Evolutionary conservation across 129 eudicot species (phyloP), one percentile per base, ranked within the genome.

Genomic region (Centrapalus pauciflorus): DNA sequence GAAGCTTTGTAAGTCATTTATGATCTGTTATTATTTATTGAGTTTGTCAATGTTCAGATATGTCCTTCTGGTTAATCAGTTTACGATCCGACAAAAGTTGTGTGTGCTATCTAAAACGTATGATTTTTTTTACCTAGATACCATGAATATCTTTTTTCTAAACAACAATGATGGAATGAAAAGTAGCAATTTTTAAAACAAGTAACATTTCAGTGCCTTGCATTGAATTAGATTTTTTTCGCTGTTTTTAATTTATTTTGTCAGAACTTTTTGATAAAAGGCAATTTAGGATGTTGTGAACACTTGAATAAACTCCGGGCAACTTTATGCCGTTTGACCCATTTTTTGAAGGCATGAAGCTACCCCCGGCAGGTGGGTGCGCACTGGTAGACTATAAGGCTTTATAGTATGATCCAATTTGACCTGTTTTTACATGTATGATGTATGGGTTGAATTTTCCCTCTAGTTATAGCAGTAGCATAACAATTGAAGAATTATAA

Each of bases 1-100:
- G 37, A 27, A 63, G 20, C 64, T 76, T 81, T 79, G 95, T 87
- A 79, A 81, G 90, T 77, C 72, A 64, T 38, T 64, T 7, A 11
- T 60, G 40, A 48, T 61, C 41, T 61, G 4, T 43, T 23, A 37
- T 24, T 13, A 16, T 10, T 40, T 38, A 41, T 35, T 63, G 8
- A 55, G 8, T 26, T n/a, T 10, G 20, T n/a, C 23, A 45, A 45
- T 12, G 16, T 28, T 24, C 69, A 41, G 37, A 24, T 63, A 26
- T 24, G 21, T 45, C 3, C 17, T 41, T 12, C 38, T 63, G 27
- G 33, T 41, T 63, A 40, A 13, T 17, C 29, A 57, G 41, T 14
- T 57, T 30, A 45, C 23, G 8, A 5, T 7, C 10, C 51, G 6
- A 21, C 51, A n/a, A 45, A 45, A n/a, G 51, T 45, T 45, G 6